These are phyloP conservation scores for Gynochthodes officinalis DNA, from an alignment of 257 asterid genomes.

Conservation along the genomic window DNA sequence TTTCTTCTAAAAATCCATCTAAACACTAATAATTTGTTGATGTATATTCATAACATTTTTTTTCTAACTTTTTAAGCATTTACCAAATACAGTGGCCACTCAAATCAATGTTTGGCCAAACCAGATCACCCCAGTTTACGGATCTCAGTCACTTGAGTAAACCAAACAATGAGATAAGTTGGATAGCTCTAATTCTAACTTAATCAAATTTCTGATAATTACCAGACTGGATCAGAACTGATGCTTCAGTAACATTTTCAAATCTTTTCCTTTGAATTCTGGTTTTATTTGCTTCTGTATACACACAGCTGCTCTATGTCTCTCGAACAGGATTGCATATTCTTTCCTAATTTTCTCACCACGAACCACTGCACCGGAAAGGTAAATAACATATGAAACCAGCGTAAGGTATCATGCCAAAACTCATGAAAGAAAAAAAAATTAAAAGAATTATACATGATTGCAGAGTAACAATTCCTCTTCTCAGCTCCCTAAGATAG, in stretches of 20 bases:
- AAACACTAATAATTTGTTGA: too few relatives aligned
- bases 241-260: constrained; percentile 45
- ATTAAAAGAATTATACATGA: constrained; percentile 50
- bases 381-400: constrained; percentile 10
- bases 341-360: constrained; percentile 81
- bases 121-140: background rate
- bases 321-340: constrained; percentile 47
- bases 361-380: constrained; percentile 61
- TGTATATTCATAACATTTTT: background rate
- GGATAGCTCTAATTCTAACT: background rate
- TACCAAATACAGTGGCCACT: background rate
- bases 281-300: constrained; percentile 72
- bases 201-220: constrained; percentile 14
- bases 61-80: background rate
- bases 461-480: constrained; percentile 71
- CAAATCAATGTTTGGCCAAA: background rate
- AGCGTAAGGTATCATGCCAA: background rate
- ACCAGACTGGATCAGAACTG: constrained; percentile 86
- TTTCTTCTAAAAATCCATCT: too few relatives aligned
- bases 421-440: background rate
- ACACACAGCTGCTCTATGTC: constrained; percentile 74
- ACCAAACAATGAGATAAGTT: background rate
- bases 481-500: constrained; percentile 45
- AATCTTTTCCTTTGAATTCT: constrained; percentile 46
- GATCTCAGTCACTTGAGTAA: background rate